Base-by-base conservation (phyloP, 2,329 filamentous ascomycete species). In the Aspergillus latus region DNA sequence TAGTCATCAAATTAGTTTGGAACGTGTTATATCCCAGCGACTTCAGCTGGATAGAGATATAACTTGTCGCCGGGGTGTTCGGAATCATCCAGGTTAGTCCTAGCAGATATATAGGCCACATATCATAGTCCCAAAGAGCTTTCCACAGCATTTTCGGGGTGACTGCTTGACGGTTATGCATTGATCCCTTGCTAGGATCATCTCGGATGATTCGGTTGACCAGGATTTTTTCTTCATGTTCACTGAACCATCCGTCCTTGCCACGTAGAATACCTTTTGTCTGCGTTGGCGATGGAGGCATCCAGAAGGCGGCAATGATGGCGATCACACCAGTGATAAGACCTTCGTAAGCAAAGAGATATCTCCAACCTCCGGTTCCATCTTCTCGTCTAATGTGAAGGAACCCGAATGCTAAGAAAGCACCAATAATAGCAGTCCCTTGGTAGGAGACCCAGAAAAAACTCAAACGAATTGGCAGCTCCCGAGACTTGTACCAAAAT, bases 401-500 rank as follows among this genome's bases (percentile, higher is more conserved):
- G 57, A 76, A 73, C 1, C 73, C 73, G 47, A 68, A 83, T 0
- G 77, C 78, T 4, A 81, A 70, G 43, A 82, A 76, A 0, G 80
- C 69, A 10, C 79, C 67, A 1, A 80, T 68, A 16, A 80, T 80
- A 1, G 72, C 67, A 0, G 78, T 80, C 0, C 69, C 69, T 48
- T 79, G 62, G 10, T 88, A 84, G 0, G 86, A 81, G 0, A 84
- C 84, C 88, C 88, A 92, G 74, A 91, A 91, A 65, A 80, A 84
- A 62, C 84, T 83, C 15, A 92, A 74, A 1, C 89, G 82, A 9
- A 82, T 80, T 0, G 88, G 87, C 0, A 92, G 76, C 68, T 92
- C 89, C 51, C 80, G 80, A 0, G 84, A 84, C 45, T 84, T 91
- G 74, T 91, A 92, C 72, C 88, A 92, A 70, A 92, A 92, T 3